Base-by-base conservation (phyloP, 768 basidiomycete species). In the Omphalotus guepiniiformis region DNA sequence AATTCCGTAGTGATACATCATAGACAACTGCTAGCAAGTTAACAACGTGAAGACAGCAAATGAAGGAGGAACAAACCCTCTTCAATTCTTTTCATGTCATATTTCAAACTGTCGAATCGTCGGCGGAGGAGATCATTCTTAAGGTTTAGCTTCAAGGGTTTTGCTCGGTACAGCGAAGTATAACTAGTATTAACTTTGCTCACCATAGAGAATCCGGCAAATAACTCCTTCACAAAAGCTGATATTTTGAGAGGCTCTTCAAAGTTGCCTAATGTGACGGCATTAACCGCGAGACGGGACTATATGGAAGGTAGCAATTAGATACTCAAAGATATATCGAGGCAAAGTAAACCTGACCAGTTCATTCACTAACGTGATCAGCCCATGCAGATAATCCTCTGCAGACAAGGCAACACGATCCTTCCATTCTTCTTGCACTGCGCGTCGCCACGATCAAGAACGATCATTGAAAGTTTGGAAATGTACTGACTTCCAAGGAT, bases 51-150 rank as follows among this genome's bases (percentile, higher is more conserved):
- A 47, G 30, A 44, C 38, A 26, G 28, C 13, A 27, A 28, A 22
- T n/a, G 23, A 40, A 45, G n/a, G 36, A 39, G 21, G 23, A 25
- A 54, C 70, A 39, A 47, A 79, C 89, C 88, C 82, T 91, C 89
- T 68, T 91, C 88, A 15, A 92, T 85, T 57, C 89, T 90, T 63
- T 90, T 90, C 52, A 92, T 77, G 59, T 90, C 89, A 53, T 91
- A 92, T 58, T 92, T 91, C 27, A 91, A 68, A 53, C 85, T 80
- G 58, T 91, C 88, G 58, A 86, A 92, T 44, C 88, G 69, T 50
- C 86, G 76, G 3, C 88, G 80, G 15, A 92, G 67, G 0, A 70
- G 58, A 56, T 91, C 89, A 48, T 91, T 91, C 59, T 91, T 91
- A 16, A 92, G 69, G 57, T 90, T 92, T 12, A 92, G 71, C 88